Percentiles rank a stretch among this genome's conserved stretches.
Evolutionary conservation across 441 rosid genomes (phyloP).

Genomic region (Macaranga tanarius): DNA sequence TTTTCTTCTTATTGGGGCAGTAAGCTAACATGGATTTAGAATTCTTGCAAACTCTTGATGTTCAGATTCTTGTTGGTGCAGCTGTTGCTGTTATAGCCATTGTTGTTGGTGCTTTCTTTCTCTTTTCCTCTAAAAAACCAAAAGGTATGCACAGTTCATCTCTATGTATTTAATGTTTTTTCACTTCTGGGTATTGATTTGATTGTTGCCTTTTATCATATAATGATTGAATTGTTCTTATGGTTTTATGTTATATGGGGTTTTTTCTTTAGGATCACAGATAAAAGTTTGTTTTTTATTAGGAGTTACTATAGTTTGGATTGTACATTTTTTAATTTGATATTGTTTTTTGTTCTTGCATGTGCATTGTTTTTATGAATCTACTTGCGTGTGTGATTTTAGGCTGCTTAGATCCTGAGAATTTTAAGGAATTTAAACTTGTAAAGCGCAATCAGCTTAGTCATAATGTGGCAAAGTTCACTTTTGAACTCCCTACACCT

Average conservation of each 20-base stretch:
- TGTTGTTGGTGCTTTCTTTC: slow-evolving; percentile 54
- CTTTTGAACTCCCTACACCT: slow-evolving; percentile 68
- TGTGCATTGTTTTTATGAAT: background rate
- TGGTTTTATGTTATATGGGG: background rate
- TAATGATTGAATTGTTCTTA: background rate
- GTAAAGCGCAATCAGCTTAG: slow-evolving; percentile 70
- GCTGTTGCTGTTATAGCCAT: slow-evolving; percentile 74
- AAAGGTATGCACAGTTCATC: slow-evolving; percentile 50
- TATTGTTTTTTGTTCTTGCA: background rate
- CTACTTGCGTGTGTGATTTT: background rate
- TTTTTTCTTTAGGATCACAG: background rate
- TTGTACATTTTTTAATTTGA: background rate
- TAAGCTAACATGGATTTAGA: slow-evolving; percentile 29
- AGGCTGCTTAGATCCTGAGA: slow-evolving; percentile 86
- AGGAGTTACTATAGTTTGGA: background rate
- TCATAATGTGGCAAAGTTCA: slow-evolving; percentile 92
- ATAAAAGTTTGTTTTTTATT: background rate
- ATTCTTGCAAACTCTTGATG: slow-evolving; percentile 59
- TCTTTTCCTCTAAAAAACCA: slow-evolving; percentile 58
- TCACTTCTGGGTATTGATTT: slow-evolving; percentile 1
- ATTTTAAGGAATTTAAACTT: slow-evolving; percentile 86
- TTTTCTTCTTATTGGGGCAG: background rate
- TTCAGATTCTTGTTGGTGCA: slow-evolving; percentile 63
- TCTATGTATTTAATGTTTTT: background rate
- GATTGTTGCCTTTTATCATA: background rate